phyloP scores from a whole-genome alignment of 192 early-diverging fungal species.

The Coemansia sp. region DNA sequence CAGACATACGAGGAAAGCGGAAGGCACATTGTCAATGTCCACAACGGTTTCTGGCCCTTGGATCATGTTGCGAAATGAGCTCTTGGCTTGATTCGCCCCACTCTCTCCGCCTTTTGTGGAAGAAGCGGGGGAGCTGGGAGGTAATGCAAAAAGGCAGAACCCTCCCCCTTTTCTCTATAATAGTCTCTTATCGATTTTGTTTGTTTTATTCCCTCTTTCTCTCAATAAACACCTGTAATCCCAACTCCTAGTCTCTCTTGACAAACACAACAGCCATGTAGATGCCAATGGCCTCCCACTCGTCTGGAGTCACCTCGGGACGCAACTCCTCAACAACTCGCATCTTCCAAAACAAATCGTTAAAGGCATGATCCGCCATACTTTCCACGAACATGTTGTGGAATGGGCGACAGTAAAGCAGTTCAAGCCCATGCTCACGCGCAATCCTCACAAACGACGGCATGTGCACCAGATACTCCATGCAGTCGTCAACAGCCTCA shows the following conservation, averaged over 20 bases:
- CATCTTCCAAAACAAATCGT: slow-evolving; percentile 76
- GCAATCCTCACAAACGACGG: slow-evolving; percentile 80
- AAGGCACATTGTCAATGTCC: slow-evolving; percentile 33
- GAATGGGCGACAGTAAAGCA: slow-evolving; percentile 74
- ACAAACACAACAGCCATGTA: slow-evolving; percentile 37
- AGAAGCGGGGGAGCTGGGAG: no score
- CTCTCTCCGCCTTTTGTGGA: no score
- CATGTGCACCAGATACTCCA: slow-evolving; percentile 91
- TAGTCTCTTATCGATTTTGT: not conserved
- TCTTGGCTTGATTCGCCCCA: no score
- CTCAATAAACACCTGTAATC: not conserved
- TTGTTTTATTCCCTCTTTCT: not conserved
- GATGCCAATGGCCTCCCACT: slow-evolving; percentile 91
- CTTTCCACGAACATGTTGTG: slow-evolving; percentile 79
- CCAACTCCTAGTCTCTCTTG: slow-evolving; percentile 1
- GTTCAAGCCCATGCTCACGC: slow-evolving; percentile 74
- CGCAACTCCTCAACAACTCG: slow-evolving; percentile 72
- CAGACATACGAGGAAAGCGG: slow-evolving; percentile 38
- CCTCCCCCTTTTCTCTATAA: no score
- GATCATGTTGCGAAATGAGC: no score
- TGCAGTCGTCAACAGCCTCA: slow-evolving; percentile 96
- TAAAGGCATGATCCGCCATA: slow-evolving; percentile 54
- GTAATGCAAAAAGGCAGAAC: no score
- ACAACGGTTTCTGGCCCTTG: slow-evolving; percentile 15
- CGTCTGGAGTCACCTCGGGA: slow-evolving; percentile 68